Base-by-base conservation (phyloP, 805 yeast species). In the Teunomyces kruisii region DNA sequence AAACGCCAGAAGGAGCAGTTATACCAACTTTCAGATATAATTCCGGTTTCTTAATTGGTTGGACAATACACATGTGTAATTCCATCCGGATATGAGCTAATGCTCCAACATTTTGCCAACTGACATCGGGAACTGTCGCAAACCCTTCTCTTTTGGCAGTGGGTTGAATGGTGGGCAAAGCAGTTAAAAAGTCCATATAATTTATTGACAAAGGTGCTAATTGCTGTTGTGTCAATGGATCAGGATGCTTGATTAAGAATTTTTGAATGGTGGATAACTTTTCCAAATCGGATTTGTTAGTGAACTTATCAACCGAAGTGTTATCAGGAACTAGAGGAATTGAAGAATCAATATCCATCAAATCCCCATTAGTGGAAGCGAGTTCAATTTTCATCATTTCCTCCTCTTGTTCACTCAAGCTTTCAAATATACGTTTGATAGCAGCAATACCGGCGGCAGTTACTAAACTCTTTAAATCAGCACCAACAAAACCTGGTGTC, bases 401-500 rank as follows among this genome's bases (percentile, higher is more conserved):
- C 30, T 67, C 75, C 40, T 73, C 72, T 31, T 64, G 62, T 45
- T 70, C 73, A 51, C 75, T 70, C 52, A 80, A 66, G 30, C 80
- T 73, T 45, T 81, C 80, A 61, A 92, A 92, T 4, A 94, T 91
- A 53, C 99, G 77, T 60, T 92, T 91, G 50, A 94, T 91, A 1
- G 98, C 97, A 51, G 88, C 79, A 14, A 90, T 86, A 46, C 98
- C 98, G 0, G 99, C 96, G 2, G 97, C 97, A 0, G 97, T 83
- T 1, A 88, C 95, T 46, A 94, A 75, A 10, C 98, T 95, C 57
- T 90, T 89, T 53, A 94, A 75, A 72, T 94, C 99, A 1, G 99
- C 99, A 42, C 98, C 99, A 6, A 94, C 99, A 65, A 83, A 94
- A 12, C 99, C 99, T 0, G 99, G 97, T 0, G 99, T 94, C 71